phyloP scores from a whole-genome alignment of 1,284 basidiomycete species.

The Chalciporus sp. region DNA sequence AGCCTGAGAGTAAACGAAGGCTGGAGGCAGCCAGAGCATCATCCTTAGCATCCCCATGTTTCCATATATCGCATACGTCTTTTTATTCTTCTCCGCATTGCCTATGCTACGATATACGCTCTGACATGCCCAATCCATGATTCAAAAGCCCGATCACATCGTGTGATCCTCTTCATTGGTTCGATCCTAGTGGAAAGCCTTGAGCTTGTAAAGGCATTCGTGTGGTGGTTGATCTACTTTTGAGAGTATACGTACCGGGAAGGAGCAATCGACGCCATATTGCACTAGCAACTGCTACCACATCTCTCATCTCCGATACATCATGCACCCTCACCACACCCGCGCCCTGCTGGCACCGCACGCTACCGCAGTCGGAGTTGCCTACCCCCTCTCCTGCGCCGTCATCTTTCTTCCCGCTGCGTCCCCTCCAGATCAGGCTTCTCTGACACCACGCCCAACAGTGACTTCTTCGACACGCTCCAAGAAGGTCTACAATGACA shows the following conservation, averaged over 20 bases:
- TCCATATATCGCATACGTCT: slow-evolving; percentile 16
- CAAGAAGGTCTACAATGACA: no score
- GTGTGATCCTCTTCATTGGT: background rate
- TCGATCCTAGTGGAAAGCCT: background rate
- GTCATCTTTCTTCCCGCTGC: slow-evolving; percentile 48
- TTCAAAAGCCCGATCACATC: background rate
- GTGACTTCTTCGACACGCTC: slow-evolving; percentile 81
- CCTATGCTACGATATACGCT: slow-evolving; percentile 26
- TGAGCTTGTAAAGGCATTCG: background rate
- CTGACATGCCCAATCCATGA: slow-evolving; percentile 23
- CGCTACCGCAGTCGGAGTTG: slow-evolving; percentile 80
- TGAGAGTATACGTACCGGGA: background rate
- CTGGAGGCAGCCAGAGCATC: slow-evolving; percentile 12
- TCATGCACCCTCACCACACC: slow-evolving; percentile 87
- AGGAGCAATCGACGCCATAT: background rate
- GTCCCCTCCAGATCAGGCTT: slow-evolving; percentile 41
- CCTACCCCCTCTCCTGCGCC: slow-evolving; percentile 73
- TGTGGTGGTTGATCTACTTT: background rate
- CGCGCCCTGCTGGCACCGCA: slow-evolving; percentile 76
- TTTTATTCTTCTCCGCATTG: slow-evolving; percentile 4
- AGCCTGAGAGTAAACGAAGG: slow-evolving; percentile 13
- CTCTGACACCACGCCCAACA: slow-evolving; percentile 69
- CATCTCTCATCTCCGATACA: slow-evolving; percentile 63
- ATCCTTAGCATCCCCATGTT: slow-evolving; percentile 4
- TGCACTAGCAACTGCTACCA: slow-evolving; percentile 29